Evolutionary conservation across 495 filamentous ascomycete species (phyloP).

Genomic region (Podospora bellae-mahoneyi): DNA sequence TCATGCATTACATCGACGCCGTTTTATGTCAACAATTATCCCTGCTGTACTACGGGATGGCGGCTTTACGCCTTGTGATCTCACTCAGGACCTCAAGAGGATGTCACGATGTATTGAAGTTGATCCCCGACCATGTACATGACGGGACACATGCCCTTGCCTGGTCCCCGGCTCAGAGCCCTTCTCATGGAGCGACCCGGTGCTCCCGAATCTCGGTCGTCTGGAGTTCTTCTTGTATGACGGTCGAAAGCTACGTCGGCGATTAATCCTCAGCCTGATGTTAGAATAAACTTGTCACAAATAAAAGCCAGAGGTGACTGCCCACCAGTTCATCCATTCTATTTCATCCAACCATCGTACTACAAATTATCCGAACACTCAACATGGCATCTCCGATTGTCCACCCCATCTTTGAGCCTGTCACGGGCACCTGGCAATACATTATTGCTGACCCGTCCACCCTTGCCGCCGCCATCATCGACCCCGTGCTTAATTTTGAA

Average conservation of each 20-base stretch:
- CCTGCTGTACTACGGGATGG: background rate
- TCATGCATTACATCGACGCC: background rate
- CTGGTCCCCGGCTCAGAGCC: background rate
- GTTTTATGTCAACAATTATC: background rate
- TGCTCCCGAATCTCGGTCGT: background rate
- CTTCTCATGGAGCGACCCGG: background rate
- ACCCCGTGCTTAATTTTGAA: constrained; percentile 59
- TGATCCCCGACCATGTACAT: background rate
- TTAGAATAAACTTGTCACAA: background rate
- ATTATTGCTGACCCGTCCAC: constrained; percentile 54
- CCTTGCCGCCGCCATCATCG: constrained; percentile 51
- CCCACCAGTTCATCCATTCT: background rate
- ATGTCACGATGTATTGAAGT: background rate
- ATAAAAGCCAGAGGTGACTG: background rate
- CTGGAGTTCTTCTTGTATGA: background rate
- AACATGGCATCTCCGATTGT: constrained; percentile 25
- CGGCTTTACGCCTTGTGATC: no score
- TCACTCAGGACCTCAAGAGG: no score
- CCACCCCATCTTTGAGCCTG: constrained; percentile 36
- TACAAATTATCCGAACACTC: background rate
- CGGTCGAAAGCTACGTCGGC: background rate
- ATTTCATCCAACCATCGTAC: background rate
- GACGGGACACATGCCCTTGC: background rate
- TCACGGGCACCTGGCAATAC: constrained; percentile 58
- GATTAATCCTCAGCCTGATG: background rate